Evolutionary conservation across 192 early-diverging fungal species (phyloP), one percentile per base, ranked within the genome.

Genomic region (Entomortierella chlamydospora): DNA sequence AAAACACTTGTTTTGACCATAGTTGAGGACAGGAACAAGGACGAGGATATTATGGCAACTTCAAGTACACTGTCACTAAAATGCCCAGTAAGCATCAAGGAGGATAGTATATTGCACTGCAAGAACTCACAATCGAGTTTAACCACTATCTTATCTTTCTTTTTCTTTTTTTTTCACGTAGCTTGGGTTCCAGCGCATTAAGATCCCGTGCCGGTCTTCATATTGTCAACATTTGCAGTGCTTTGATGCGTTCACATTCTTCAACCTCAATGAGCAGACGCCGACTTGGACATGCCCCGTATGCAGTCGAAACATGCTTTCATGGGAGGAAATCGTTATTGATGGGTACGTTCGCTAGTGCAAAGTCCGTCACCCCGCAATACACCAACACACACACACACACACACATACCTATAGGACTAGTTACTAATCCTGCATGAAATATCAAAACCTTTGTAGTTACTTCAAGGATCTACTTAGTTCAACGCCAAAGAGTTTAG

Each of bases 201-300:
- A 58, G 0, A 71, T 83, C 22, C 93, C 95, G 0, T 83, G 80
- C 8, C 87, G 91, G 31, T 87, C 92, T 1, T 76, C 58, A 17
- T 70, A 79, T 11, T 96, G 95, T 65, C 66, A 87, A 41, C 95
- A 96, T 70, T 55, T 92, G n/a, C 93, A 96, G 73, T 96, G 95
- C 73, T 96, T 94, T 82, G 95, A 96, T 61, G 86, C 83, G 17
- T 86, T 83, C 8, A 90, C 87, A 1, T 95, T 91, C 64, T 82
- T 96, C 45, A 80, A 87, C 51, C 84, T 96, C 70, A 94, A 93
- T 50, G 87, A 90, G 54, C 87, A 87, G 50, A 83, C 85, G 1
- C 87, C 89, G 0, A 87, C 86, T 8, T 93, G 90, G 90, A 87
- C 82, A 53, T 96, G 95, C 45, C 93, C 94, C 0, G 88, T 96